Percentiles rank a stretch among this genome's conserved stretches.
phyloP scores from a whole-genome alignment of 2,329 filamentous ascomycete species.

The Dothiorella sarmentorum region DNA sequence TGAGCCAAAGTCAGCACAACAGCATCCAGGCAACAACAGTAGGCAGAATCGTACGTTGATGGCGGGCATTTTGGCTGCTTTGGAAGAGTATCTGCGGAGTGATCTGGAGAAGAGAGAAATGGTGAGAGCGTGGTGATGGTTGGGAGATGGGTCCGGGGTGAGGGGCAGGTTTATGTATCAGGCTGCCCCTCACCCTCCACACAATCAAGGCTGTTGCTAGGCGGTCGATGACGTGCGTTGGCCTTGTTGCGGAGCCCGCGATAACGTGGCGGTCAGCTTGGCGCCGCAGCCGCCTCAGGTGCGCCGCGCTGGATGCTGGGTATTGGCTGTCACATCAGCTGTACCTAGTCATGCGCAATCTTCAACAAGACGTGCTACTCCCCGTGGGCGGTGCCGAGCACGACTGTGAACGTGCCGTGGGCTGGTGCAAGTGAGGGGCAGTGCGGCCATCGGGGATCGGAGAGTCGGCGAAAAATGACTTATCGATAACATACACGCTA shows the following conservation, averaged over 20 bases:
- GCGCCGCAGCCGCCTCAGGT: slow-evolving; percentile 11
- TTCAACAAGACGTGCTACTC: background rate
- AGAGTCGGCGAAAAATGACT: background rate
- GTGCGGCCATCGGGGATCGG: background rate
- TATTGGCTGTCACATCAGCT: slow-evolving; percentile 2
- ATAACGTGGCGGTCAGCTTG: slow-evolving; percentile 19
- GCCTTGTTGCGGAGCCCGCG: slow-evolving; percentile 12
- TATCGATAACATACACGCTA: slow-evolving; percentile 11
- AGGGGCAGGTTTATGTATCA: slow-evolving; percentile 18
- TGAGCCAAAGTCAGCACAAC: slow-evolving; percentile 37
- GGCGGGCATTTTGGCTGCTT: slow-evolving; percentile 32
- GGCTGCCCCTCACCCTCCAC: slow-evolving; percentile 18
- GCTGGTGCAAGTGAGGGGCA: background rate
- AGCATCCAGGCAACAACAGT: background rate
- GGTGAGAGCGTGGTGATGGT: background rate
- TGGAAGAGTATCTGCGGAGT: background rate
- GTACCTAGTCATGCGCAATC: background rate
- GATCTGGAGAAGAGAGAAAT: slow-evolving; percentile 11
- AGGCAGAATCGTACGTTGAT: slow-evolving; percentile 31
- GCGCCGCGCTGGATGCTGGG: background rate
- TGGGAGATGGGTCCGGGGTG: background rate
- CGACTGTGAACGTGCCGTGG: background rate
- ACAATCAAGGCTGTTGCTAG: slow-evolving; percentile 13
- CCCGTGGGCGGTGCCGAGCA: slow-evolving; percentile 7
- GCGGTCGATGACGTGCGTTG: slow-evolving; percentile 21